These are phyloP conservation scores for Clarireedia sp. DNA, from an alignment of 2,329 filamentous ascomycete species.

Conservation along the genomic window DNA sequence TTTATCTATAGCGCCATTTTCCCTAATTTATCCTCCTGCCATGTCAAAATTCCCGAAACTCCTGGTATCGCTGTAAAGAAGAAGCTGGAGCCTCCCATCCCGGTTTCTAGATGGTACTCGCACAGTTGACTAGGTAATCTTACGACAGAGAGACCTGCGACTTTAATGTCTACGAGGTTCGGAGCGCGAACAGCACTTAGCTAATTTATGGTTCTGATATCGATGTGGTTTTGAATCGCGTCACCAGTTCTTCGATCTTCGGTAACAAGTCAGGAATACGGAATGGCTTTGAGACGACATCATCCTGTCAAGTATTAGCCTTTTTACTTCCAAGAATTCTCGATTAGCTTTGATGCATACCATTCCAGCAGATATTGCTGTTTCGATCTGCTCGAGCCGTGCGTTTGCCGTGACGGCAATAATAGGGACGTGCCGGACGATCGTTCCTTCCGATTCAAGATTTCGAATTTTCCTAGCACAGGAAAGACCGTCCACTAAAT, in stretches of 20 bases:
- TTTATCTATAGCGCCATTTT: background rate
- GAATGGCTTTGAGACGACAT: constrained; percentile 74
- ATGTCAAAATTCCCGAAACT: background rate
- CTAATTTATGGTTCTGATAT: background rate
- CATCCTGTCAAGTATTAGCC: constrained; percentile 42
- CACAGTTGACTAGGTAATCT: no score
- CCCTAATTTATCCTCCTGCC: background rate
- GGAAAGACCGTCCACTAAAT: constrained; percentile 61
- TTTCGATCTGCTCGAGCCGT: constrained; percentile 63
- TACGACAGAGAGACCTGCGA: no score
- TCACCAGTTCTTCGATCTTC: constrained; percentile 48
- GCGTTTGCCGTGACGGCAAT: constrained; percentile 81
- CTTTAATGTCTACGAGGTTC: no score
- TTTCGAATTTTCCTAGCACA: constrained; percentile 63
- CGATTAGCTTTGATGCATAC: constrained; percentile 35
- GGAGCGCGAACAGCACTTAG: background rate
- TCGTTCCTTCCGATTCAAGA: constrained; percentile 53
- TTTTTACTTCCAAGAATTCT: constrained; percentile 8
- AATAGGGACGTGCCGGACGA: constrained; percentile 62
- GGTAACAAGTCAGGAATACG: constrained; percentile 62
- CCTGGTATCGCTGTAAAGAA: background rate
- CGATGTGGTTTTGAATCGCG: background rate
- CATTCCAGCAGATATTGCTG: constrained; percentile 65
- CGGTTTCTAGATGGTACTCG: no score
- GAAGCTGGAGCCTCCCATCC: background rate